A percentile compares a stretch with the other conserved stretches of the same genome.
Evolutionary conservation across 2,329 filamentous ascomycete genomes (phyloP).

Genomic region (Podosphaera xanthii): DNA sequence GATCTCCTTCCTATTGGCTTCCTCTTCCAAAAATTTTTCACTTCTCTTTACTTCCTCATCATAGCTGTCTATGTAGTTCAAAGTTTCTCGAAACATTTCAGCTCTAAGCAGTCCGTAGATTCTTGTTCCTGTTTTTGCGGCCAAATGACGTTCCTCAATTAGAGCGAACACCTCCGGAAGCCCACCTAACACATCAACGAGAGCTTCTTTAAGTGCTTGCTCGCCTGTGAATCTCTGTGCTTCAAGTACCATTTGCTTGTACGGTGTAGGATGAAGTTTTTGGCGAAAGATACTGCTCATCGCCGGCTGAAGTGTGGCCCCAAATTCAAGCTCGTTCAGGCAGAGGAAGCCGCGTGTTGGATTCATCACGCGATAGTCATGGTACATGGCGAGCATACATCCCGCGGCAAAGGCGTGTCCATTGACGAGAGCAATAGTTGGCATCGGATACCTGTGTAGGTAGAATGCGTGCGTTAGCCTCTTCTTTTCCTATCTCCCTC

Average conservation of each 20-base stretch:
- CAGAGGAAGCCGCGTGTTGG: slow-evolving; percentile 49
- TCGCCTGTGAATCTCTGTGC: slow-evolving; percentile 41
- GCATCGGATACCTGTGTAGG: slow-evolving; percentile 43
- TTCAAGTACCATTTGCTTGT: slow-evolving; percentile 48
- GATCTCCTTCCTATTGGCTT: slow-evolving; percentile 13
- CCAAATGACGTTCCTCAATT: slow-evolving; percentile 33
- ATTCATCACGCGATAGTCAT: slow-evolving; percentile 65
- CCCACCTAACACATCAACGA: slow-evolving; percentile 46
- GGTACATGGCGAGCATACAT: slow-evolving; percentile 61
- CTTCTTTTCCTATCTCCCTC: neutral
- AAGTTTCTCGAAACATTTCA: slow-evolving; percentile 49
- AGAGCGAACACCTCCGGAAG: slow-evolving; percentile 38
- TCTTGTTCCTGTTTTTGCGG: slow-evolving; percentile 36
- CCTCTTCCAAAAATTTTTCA: slow-evolving; percentile 20
- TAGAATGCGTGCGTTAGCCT: neutral
- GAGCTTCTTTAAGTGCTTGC: slow-evolving; percentile 38
- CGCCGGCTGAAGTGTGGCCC: slow-evolving; percentile 47
- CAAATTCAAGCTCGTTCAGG: slow-evolving; percentile 63
- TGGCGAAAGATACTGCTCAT: slow-evolving; percentile 55
- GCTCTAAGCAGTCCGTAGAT: slow-evolving; percentile 50
- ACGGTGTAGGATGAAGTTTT: slow-evolving; percentile 33
- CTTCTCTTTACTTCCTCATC: slow-evolving; percentile 27
- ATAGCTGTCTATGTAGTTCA: slow-evolving; percentile 32
- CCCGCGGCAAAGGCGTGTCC: slow-evolving; percentile 66
- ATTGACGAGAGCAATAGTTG: slow-evolving; percentile 56